Base-by-base conservation (phyloP, 331 rosid genomes). In the Rhamnella rubrinervis region DNA sequence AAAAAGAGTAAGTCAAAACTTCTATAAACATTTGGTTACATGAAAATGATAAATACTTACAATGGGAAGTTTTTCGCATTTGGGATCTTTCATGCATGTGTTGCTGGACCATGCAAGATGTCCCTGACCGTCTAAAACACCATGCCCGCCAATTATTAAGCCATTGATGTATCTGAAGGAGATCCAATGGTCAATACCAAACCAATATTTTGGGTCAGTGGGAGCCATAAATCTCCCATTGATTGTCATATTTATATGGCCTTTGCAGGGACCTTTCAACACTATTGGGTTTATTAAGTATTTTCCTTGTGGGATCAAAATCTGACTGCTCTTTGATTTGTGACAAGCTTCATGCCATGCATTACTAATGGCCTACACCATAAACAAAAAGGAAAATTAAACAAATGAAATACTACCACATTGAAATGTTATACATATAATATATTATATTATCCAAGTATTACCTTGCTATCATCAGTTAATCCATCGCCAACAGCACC, bases 41-140 rank as follows among this genome's bases (percentile, higher is more conserved):
- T 44, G 49, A 14, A 40, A 12, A 16, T 16, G 10, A 6, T n/a
- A 67, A 44, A 18, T 10, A 71, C 78, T 65, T 78, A 86, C 96
- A 0, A 47, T 11, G 5, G 86, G 85, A 44, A 81, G 83, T 23
- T 35, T n/a, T 4, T 4, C 20, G 78, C 87, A 78, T 3, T 20
- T 18, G 1, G 44, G 28, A 31, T 52, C 31, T 18, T 26, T 63
- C 1, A 1, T 1, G 28, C 85, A 71, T 2, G 37, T 57, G 18
- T 67, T 59, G 17, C 5, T 44, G 8, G 23, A 0, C 90, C 90
- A 87, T 65, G 86, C 85, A 1, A 58, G 17, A 25, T 83, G 6
- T 5, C 90, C 92, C 61, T 73, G 81, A 15, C 86, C 92, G 49
- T 77, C 68, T 44, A 86, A 74, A 18, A 37, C 11, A 7, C 96